Evolutionary conservation across 2,329 filamentous ascomycete species (phyloP), one percentile per base, ranked within the genome.

Genomic region (Claviceps cyperi): DNA sequence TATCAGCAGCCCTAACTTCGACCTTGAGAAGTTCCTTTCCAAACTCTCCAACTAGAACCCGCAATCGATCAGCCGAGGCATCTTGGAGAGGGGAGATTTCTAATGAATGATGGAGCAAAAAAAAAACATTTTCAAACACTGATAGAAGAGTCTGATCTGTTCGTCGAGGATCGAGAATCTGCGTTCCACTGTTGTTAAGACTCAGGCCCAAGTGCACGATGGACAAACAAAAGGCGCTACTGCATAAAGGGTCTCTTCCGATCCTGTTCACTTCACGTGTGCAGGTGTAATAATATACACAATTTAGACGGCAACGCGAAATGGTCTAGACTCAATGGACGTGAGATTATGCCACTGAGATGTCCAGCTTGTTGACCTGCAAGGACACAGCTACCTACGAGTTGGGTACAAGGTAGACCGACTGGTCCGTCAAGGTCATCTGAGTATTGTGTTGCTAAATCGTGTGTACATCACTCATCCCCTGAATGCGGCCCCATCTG

Each of bases 1-100:
- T 71, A 84, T 84, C 53, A 80, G 83, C 64, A 81, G 92, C 73
- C 81, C 89, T 64, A 87, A 89, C 64, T 97, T 97, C 73, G 90
- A 98, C 67, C 76, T 97, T 60, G 91, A 97, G 75, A 82, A 85
- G 60, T 87, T 80, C 68, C 71, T 95, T 67, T 77, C 80, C 62
- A 75, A 78, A 60, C 70, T 88, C 60, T 60, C 69, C 57, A 69
- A 73, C 64, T 66, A 76, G 63, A 76, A 68, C 62, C 66, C 73
- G 59, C 78, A 71, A 67, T 37, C 21, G n/a, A 15, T 13, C 28
- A 49, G 41, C 24, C 15, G 45, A 22, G 7, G 46, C 40, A 11
- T 43, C 43, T 38, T 32, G 17, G 14, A 21, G 24, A 36, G 43
- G 48, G 19, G 19, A 24, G 17, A 15, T 43, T n/a, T 21, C 39